Evolutionary conservation across 2,329 filamentous ascomycete genomes (phyloP).

Genomic region (Scytalidium sp.): DNA sequence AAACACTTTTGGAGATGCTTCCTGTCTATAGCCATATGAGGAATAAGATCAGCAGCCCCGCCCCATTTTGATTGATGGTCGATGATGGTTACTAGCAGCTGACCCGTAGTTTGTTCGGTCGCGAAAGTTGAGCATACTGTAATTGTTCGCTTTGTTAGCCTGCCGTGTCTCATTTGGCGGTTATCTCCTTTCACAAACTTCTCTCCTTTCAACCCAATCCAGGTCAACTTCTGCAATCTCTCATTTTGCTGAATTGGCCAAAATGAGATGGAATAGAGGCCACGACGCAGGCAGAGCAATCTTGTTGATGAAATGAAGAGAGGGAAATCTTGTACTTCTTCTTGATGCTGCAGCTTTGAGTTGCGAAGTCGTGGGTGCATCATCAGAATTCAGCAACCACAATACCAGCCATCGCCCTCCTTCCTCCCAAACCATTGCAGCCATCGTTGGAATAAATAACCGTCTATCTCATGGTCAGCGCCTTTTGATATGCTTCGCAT

Average conservation of each 20-base stretch:
- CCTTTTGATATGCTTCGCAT: background rate
- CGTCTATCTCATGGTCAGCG: background rate
- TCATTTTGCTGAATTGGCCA: too few relatives aligned
- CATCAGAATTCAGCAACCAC: too few relatives aligned
- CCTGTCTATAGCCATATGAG: background rate
- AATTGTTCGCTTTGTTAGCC: background rate
- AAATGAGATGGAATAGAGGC: too few relatives aligned
- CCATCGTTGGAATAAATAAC: background rate
- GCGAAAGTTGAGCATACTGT: background rate
- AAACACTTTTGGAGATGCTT: background rate
- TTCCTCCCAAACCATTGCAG: background rate
- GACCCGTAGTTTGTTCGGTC: background rate
- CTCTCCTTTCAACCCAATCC: too few relatives aligned
- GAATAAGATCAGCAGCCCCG: background rate
- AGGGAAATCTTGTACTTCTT: too few relatives aligned
- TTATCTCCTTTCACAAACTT: background rate
- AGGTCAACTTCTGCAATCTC: too few relatives aligned
- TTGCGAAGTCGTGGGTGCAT: too few relatives aligned
- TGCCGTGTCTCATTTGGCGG: background rate
- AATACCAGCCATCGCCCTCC: background rate
- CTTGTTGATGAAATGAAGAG: too few relatives aligned
- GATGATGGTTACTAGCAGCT: background rate
- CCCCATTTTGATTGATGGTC: background rate
- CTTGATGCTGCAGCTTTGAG: too few relatives aligned
- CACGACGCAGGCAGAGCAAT: too few relatives aligned